Base-by-base conservation (phyloP, 306 rosid genomes). In the Prunus davidiana region DNA sequence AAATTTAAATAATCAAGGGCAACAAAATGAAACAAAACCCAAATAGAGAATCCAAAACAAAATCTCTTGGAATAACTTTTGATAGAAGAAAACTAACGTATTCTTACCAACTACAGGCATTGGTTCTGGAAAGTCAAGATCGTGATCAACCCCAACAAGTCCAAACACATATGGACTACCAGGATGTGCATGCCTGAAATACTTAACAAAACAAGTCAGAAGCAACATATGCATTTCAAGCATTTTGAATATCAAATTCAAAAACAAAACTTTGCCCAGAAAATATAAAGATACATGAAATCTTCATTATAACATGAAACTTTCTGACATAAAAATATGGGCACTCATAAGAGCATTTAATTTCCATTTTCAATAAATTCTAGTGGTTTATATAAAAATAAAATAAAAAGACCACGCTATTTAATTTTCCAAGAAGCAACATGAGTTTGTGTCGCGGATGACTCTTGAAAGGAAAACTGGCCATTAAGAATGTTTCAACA, bases 141-240 rank as follows among this genome's bases (percentile, higher is more conserved):
- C 97, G 15, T 90, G 91, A 84, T 94, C 97, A 51, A 86, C 87
- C 72, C 91, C 97, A 71, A 86, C 97, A 83, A 94, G 97, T 71
- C 98, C 98, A 54, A 90, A 94, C 74, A 94, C 98, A 77, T 94
- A 94, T 16, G 98, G 98, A 80, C 86, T 94, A 71, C 98, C 98
- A 30, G 98, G 98, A 89, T 91, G 97, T 79, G 98, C 97, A 86
- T 94, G 98, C 91, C 98, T 94, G 87, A 55, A 72, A 81, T 64
- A 57, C 69, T 81, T 54, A 27, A 67, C 72, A 30, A 80, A 76
- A 76, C 75, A 50, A 72, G 73, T 78, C 22, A 78, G 71, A 25
- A 66, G 3, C 43, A 55, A 50, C 16, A 71, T 24, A 52, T 34
- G 76, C 70, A 78, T 16, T 32, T 73, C 79, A 82, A 51, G 69